Percentiles rank a stretch among this genome's conserved stretches.
These are phyloP conservation scores for Pisolithus thermaeus DNA, from an alignment of 1,284 basidiomycete species.

Conservation along the genomic window DNA sequence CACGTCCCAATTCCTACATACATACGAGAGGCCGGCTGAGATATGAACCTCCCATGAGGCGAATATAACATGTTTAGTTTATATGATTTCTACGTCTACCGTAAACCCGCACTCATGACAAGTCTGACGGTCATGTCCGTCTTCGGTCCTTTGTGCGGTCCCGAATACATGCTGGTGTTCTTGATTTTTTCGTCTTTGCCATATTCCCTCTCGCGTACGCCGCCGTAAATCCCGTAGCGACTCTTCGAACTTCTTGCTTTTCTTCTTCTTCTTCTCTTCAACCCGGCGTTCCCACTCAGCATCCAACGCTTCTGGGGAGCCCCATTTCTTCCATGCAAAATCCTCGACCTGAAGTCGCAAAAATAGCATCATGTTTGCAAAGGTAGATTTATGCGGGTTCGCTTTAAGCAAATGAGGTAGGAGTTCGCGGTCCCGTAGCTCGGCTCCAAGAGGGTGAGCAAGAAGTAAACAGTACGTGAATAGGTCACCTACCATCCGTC, in stretches of 20 bases:
- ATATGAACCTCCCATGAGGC: neutral
- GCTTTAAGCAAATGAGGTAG: conserved; percentile 93
- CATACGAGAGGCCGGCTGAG: too few relatives aligned
- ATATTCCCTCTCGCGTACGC: conserved; percentile 84
- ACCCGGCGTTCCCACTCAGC: conserved; percentile 80
- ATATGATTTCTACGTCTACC: conserved; percentile 81
- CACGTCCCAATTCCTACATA: too few relatives aligned
- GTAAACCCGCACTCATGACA: conserved; percentile 86
- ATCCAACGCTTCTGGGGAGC: conserved; percentile 87
- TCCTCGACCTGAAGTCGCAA: conserved; percentile 91
- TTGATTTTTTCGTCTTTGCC: conserved; percentile 81
- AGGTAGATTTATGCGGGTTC: conserved; percentile 96
- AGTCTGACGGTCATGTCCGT: conserved; percentile 60
- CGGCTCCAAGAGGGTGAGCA: conserved; percentile 46
- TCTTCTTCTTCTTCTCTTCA: conserved; percentile 84
- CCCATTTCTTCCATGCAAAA: conserved; percentile 98
- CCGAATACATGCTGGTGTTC: conserved; percentile 85
- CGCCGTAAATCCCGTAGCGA: conserved; percentile 77
- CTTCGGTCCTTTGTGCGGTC: conserved; percentile 44
- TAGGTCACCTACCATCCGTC: conserved; percentile 65
- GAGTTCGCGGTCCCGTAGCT: conserved; percentile 87
- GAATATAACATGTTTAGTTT: conserved; percentile 11
- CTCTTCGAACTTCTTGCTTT: conserved; percentile 91
- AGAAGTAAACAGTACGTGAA: neutral
- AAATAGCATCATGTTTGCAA: conserved; percentile 99